Evolutionary conservation across 176 grass and related monocot genomes (phyloP), one percentile per base, ranked within the genome.

Genomic region (Secale cereale): DNA sequence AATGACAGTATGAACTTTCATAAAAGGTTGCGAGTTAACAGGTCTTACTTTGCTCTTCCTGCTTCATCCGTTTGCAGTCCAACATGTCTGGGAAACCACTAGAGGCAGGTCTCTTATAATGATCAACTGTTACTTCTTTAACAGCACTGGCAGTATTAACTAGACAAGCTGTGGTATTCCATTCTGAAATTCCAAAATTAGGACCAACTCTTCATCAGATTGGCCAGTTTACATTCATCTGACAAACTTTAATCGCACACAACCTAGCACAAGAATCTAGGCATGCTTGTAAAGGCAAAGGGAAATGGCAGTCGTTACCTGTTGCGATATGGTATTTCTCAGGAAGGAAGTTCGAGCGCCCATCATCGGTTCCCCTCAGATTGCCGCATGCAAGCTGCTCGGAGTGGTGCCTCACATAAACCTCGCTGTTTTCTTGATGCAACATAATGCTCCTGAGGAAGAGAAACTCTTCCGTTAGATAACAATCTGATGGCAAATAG

Each of bases 301-400:
- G 17, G 45, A 81, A 52, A 22, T 56, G 28, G n/a, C 29, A 39
- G 17, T 39, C 54, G 63, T 31, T 90, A 90, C 88, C 88, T 82
- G 78, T 80, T 46, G 88, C 72, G 64, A 82, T 82, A 66, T 78
- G 83, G 52, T 74, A 86, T 63, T 82, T 90, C 83, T 78, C 83
- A 57, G 72, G 88, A 72, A 86, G 88, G 79, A 82, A 90, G 66
- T 72, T 82, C 4, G 83, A 60, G 76, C 65, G 73, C 9, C 70
- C 83, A 78, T 52, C 45, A 63, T 90, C 78, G n/a, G 72, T 10
- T 65, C 50, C 88, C 63, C 88, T 86, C 72, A 78, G 67, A 74
- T 71, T 90, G 40, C 88, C 31, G 26, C 83, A 90, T 32, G 88
- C 88, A 78, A 82, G 88, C 83, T 86, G 83, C 74, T 86, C 83